These are phyloP conservation scores for Acer saccharum DNA, from an alignment of 345 rosid genomes.

Conservation along the genomic window DNA sequence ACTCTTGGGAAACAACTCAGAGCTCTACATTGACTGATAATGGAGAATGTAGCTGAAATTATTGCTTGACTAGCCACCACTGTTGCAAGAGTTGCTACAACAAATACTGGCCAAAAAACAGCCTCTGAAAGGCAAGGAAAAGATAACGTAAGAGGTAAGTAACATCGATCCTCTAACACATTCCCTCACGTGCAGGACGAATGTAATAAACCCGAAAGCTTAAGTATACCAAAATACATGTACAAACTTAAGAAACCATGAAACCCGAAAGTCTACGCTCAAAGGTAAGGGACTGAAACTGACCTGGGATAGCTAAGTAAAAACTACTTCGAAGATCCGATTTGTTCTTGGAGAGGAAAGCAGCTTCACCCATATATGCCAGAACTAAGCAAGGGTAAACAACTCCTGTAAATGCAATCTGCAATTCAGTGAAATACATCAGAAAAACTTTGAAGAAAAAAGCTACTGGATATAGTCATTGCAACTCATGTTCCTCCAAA, in stretches of 20 bases:
- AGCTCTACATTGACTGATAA: constrained; percentile 35
- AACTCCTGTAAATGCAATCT: constrained; percentile 39
- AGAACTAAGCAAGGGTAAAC: constrained; percentile 41
- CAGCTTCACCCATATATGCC: constrained; percentile 48
- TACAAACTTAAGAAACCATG: too few relatives aligned
- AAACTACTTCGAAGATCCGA: constrained; percentile 35
- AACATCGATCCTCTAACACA: neutral
- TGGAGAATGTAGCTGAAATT: constrained; percentile 33
- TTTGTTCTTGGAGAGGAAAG: constrained; percentile 39
- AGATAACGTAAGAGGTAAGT: neutral
- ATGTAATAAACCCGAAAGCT: neutral
- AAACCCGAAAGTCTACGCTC: too few relatives aligned
- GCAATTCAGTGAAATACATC: constrained; percentile 16
- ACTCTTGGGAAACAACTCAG: constrained; percentile 35
- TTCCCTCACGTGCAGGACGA: neutral
- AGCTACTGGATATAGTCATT: neutral
- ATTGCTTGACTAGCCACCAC: constrained; percentile 39
- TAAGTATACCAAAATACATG: too few relatives aligned
- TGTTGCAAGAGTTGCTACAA: constrained; percentile 33
- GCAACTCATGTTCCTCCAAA: too few relatives aligned
- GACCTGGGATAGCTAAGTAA: constrained; percentile 39
- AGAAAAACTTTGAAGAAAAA: neutral
- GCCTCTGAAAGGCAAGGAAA: constrained; percentile 17
- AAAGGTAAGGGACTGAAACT: too few relatives aligned
- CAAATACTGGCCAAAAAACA: constrained; percentile 36